These are phyloP conservation scores for Fusarium sp. DNA, from an alignment of 2,329 filamentous ascomycete genomes.

Conservation along the genomic window DNA sequence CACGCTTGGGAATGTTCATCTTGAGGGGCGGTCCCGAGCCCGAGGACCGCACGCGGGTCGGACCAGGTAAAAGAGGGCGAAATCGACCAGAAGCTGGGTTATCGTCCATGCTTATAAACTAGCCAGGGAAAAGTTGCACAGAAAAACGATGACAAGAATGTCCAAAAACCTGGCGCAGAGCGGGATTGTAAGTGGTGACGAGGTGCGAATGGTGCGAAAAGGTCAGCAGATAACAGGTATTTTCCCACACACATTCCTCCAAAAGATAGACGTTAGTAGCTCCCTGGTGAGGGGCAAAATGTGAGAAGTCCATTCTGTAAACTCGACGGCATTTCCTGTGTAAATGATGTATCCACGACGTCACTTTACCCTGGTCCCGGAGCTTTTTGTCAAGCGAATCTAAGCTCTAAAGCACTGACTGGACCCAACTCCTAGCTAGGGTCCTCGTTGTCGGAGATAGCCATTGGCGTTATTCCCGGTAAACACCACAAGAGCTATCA, in stretches of 20 bases:
- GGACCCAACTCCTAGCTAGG: not conserved
- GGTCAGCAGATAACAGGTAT: constrained; percentile 1
- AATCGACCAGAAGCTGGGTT: constrained; percentile 8
- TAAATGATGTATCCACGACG: constrained; percentile 33
- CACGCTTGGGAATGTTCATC: constrained; percentile 30
- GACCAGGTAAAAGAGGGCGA: constrained; percentile 22
- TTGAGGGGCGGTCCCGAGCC: constrained; percentile 5
- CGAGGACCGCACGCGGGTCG: constrained; percentile 2
- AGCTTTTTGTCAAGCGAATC: constrained; percentile 12
- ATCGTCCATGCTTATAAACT: constrained; percentile 13
- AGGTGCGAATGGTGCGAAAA: constrained; percentile 11
- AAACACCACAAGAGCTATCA: not conserved
- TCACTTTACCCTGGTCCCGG: constrained; percentile 15
- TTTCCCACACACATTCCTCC: too few species aligned
- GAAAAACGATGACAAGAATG: too few species aligned
- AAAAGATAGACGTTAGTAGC: too few species aligned
- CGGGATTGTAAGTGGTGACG: not conserved
- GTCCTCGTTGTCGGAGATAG: not conserved
- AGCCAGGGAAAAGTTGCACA: too few species aligned
- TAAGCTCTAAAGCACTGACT: not conserved
- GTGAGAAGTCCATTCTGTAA: not conserved
- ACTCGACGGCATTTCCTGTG: constrained; percentile 11
- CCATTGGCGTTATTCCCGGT: not conserved
- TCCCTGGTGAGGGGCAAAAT: not conserved
- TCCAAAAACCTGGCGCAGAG: too few species aligned